Base-by-base conservation (phyloP, 306 rosid species). In the Astragalus glycyphyllos region DNA sequence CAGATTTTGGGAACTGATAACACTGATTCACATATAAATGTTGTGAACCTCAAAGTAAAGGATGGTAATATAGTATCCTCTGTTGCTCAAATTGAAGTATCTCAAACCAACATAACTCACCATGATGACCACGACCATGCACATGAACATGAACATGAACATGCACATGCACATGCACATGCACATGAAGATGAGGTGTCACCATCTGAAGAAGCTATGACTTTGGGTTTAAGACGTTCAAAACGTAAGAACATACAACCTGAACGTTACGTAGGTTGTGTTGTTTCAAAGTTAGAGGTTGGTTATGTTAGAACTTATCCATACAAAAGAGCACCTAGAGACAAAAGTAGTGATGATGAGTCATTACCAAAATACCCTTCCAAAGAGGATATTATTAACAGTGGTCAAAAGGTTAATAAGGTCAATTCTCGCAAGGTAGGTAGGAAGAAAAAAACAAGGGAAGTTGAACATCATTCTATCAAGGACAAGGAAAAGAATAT, bases 191-290 rank as follows among this genome's bases (percentile, higher is more conserved):
- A 50, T 65, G 77, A 68, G 38, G 41, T 67, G 23, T 20, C 23
- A 20, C 23, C 23, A 20, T 20, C 23, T 20, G 23, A 0, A 2
- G 23, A 20, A 20, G 23, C 2, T 20, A 2, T 20, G 23, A 2
- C 23, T 66, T 62, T 56, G 46, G 89, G 78, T 29, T 68, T 93
- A 61, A 72, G 98, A 8, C 98, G 98, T 45, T 93, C 98, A 54
- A 87, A 86, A 59, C 96, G 78, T 76, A 82, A 88, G 47, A 80
- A 78, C 57, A 55, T 85, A 5, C 92, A 84, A 47, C 97, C 98
- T 14, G 90, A 90, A 38, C 94, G 97, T 9, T 93, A 88, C 71
- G 59, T 85, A 68, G 98, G 88, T 29, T 85, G 77, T 54, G 84
- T 72, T 56, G 69, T 69, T 9, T 50, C 79, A 6, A 86, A 82